Evolutionary conservation across 345 rosid species (phyloP), one percentile per base, ranked within the genome.

Genomic region (Arabidopsis suecica): DNA sequence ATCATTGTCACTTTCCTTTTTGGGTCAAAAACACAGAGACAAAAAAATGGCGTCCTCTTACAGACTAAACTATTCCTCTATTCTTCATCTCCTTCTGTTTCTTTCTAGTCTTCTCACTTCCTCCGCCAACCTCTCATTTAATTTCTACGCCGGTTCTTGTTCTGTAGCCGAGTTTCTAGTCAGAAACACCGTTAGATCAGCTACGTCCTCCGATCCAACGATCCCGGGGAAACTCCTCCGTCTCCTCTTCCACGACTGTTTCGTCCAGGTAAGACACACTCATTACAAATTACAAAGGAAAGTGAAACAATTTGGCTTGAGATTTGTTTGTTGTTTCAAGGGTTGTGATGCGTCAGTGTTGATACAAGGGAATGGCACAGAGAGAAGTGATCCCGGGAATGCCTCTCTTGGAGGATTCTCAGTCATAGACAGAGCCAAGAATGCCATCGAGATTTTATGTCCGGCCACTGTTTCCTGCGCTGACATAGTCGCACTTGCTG

Each of bases 141-240:
- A 86, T 69, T 92, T 89, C 85, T 92, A 92, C 69, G 89, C 78
- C 32, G 62, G 75, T 61, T 84, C 96, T 53, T 89, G 97, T 72
- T 92, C 97, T 0, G 0, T 78, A 37, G 92, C 88, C 5, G 96
- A 92, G 74, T 57, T 83, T 68, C 70, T 92, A 5, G 88, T 89
- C 30, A 74, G 84, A 65, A 85, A 78, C 85, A 80, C 89, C 1
- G 91, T 89, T n/a, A 78, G 89, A 74, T 80, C 96, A 55, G 93
- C 93, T 65, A 73, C 93, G 58, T 78, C 87, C 36, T 3, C 23
- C 4, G 97, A 92, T 74, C 86, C 87, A 69, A 83, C 91, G 5
- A 69, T 92, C 74, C 97, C 94, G 0, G 94, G 96, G 47, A 90
- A 88, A 84, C 94, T 92, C 45, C 91, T 92, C 3, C 94, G 94